These are phyloP conservation scores for Meyerozyma guilliermondii DNA, from an alignment of 1,139 yeast genomes.

Conservation along the genomic window DNA sequence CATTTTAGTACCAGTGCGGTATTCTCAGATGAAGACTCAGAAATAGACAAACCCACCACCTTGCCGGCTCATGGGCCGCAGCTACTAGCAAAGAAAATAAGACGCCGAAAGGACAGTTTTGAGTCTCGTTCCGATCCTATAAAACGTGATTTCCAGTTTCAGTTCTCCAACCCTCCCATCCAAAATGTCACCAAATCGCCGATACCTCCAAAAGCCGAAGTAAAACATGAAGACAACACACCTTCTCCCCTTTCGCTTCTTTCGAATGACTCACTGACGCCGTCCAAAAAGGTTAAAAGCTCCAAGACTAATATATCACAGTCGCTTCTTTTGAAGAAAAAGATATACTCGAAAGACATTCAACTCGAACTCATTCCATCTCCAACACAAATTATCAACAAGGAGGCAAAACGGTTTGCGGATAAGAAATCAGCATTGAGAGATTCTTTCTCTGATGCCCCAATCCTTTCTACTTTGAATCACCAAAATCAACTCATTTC, in stretches of 20 bases:
- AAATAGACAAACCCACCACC: slow-evolving; percentile 17
- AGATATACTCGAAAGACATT: slow-evolving; percentile 34
- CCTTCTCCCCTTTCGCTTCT: slow-evolving; percentile 21
- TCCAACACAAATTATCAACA: slow-evolving; percentile 5
- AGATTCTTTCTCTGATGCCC: slow-evolving; percentile 4
- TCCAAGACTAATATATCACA: slow-evolving; percentile 11
- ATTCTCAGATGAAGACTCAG: slow-evolving; percentile 35
- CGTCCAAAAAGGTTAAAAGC: slow-evolving; percentile 7
- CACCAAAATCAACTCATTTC: slow-evolving; percentile 33
- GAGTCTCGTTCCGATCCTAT: slow-evolving; percentile 12
- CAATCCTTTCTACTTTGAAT: slow-evolving; percentile 12
- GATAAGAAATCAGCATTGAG: background rate
- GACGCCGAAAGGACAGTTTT: slow-evolving; percentile 9
- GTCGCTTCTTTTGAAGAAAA: slow-evolving; percentile 25
- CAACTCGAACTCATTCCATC: slow-evolving; percentile 26
- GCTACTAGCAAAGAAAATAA: slow-evolving; percentile 10
- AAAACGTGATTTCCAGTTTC: slow-evolving; percentile 27
- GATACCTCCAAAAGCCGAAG: slow-evolving; percentile 1
- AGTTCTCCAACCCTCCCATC: slow-evolving; percentile 17
- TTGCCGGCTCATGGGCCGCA: slow-evolving; percentile 14
- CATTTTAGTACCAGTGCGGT: slow-evolving; percentile 14
- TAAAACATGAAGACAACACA: slow-evolving; percentile 11
- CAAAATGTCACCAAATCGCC: background rate
- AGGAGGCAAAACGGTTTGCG: slow-evolving; percentile 2
- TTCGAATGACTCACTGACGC: background rate